Base-by-base conservation (phyloP, 768 basidiomycete species). In the Rhodocollybia butyracea region DNA sequence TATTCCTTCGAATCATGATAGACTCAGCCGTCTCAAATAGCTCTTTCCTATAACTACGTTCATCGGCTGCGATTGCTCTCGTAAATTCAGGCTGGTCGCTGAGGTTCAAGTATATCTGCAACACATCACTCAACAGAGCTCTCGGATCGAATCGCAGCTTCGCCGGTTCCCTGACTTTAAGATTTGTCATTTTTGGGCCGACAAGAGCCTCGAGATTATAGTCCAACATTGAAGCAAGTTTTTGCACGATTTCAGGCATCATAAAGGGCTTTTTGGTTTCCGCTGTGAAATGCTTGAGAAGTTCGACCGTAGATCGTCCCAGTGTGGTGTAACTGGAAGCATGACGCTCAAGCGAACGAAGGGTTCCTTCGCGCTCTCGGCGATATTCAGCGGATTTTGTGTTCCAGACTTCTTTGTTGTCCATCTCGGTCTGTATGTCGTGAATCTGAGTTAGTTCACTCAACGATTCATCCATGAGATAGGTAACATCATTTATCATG, bases 401-500 rank as follows among this genome's bases (percentile, higher is more conserved):
- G 24, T 78, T 76, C 91, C 93, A 99, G 1, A 81, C 73, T 2
- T 70, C 78, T 51, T 77, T 75, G 68, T 94, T 81, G 42, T 83
- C 84, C 88, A 95, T 96, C 66, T 95, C 89, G 0, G 74, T 73
- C 68, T 96, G 89, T 47, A 98, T 86, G 57, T 81, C 85, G 67
- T 89, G 85, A 59, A 99, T 97, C 66, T 96, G 91, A 11, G 84
- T 78, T 48, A 99, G 78, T 59, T 95, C 91, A 62, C 85, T 85
- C 46, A 98, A 77, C 8, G 94, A 96, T 64, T 99, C 97, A 67
- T 98, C 94, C 81, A 99, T 86, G 51, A 98, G 88, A 70, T 94
- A 98, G 8, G 96, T 98, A 53, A 96, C 94, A 63, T 99, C 97
- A 79, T 97, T 98, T 76, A 98, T 97, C 84, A 98, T 90, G 63